Evolutionary conservation across 768 basidiomycete species (phyloP).

Genomic region (Chiua virens): DNA sequence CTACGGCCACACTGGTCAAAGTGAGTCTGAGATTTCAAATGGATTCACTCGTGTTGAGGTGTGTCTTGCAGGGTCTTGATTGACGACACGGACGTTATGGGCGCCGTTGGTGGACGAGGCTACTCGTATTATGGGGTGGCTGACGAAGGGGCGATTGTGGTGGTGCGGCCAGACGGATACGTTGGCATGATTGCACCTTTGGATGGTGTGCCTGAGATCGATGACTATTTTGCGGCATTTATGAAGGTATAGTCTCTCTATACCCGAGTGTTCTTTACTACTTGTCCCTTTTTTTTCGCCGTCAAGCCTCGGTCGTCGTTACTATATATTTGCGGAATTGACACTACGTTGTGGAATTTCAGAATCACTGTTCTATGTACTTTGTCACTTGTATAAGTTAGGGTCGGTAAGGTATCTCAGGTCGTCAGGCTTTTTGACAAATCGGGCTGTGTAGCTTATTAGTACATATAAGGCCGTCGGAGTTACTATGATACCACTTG

Average conservation of each 20-base stretch:
- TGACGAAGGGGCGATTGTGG: constrained; percentile 27
- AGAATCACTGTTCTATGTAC: no score
- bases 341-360: no score
- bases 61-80: constrained; percentile 51
- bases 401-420: no score
- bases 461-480: no score
- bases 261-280: no score
- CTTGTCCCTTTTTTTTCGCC: no score
- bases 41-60: neutral
- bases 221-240: constrained; percentile 51
- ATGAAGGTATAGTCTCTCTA: constrained; percentile 12
- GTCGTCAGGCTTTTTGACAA: no score
- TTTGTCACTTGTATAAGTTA: no score
- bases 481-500: no score
- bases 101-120: constrained; percentile 49
- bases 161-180: constrained; percentile 48
- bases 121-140: constrained; percentile 53
- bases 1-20: constrained; percentile 44
- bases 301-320: no score
- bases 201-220: constrained; percentile 34
- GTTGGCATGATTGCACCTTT: constrained; percentile 58
- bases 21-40: constrained; percentile 23
- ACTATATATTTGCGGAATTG: no score
- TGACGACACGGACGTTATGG: constrained; percentile 52
- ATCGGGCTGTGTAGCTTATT: no score